Base-by-base conservation (phyloP, 306 rosid species). In the Castanea mollissima region DNA sequence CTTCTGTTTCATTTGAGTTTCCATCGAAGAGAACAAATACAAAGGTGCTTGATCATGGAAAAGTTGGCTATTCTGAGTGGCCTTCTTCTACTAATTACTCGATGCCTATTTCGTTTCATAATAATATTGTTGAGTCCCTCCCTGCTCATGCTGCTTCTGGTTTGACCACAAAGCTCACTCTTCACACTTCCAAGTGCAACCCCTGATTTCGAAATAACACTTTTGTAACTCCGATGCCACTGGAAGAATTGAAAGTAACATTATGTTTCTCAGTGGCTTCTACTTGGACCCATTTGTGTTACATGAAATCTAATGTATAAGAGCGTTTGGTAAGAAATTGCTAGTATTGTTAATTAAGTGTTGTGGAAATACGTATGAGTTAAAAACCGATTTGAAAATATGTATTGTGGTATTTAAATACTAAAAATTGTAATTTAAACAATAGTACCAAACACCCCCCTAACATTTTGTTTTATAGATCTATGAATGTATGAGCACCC, bases 171-270 rank as follows among this genome's bases (percentile, higher is more conserved):
- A 73, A 46, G 55, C 52, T 41, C 64, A 71, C 54, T 49, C 54
- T 49, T 49, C 15, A 49, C 32, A 32, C 41, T 77, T 19, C 23
- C 84, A 78, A 74, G 72, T 55, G 65, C 80, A 44, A 79, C 41
- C 15, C 85, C 76, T 62, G 86, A 92, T 84, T 83, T 92, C 73
- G 93, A 92, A 63, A 94, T 85, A 60, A 92, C 88, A 69, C 95
- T 92, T 38, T 8, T 76, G 93, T 93, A 3, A 84, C 80, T 11
- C 86, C 88, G 19, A 82, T 32, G 63, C 23, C 57, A 64, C 52
- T 82, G 80, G 88, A 88, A 74, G 86, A 87, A 38, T 38, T 38
- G 46, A 38, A 82, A 85, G 60, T 14, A 76, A 84, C 54, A 69
- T 55, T 88, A 35, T 8, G 78, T 77, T 55, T 55, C 72, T 84